Base-by-base conservation (phyloP, 148 eudicot species). In the Camellia sinensis region DNA sequence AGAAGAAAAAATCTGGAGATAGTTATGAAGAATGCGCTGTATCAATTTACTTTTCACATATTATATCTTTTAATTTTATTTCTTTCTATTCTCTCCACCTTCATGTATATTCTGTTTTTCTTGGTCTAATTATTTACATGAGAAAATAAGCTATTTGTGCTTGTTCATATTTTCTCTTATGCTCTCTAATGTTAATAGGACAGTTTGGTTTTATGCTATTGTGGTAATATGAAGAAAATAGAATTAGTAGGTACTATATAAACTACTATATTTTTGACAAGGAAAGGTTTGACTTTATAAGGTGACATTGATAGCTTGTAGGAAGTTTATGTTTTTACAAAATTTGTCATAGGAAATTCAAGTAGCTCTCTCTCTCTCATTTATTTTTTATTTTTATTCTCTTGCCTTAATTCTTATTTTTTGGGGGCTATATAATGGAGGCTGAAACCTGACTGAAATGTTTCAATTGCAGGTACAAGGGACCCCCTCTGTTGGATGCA, bases 401-500 rank as follows among this genome's bases (percentile, higher is more conserved):
- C 37, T 29, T 29, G 37, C 37, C 2, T 14, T 14, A 22, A 9
- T 57, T 68, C 40, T 21, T 68, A 6, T 46, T 67, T 63, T n/a
- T 59, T 44, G 11, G 21, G 61, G 22, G 37, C 37, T 29, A 44
- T 65, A 17, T 56, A 12, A 60, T 22, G 59, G 59, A n/a, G 54
- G 57, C 44, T 75, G 37, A 57, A 71, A 18, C 65, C 43, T 60
- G 56, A 67, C 45, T 19, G 29, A 64, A 41, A 45, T 61, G 8
- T 44, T 60, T 44, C 19, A 66, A 67, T 67, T 89, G 79, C 92
- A 96, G 99, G 99, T 92, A 87, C 80, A 86, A 81, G 64, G 99
- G 99, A 72, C 92, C 94, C 67, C 84, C 82, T 87, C 89, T 96
- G 54, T 75, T 93, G 84, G 97, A 87, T 79, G 92, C 93, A 72